Conservation (phyloP, 23 red algal genomes). For the Porphyridium purpureum region DNA sequence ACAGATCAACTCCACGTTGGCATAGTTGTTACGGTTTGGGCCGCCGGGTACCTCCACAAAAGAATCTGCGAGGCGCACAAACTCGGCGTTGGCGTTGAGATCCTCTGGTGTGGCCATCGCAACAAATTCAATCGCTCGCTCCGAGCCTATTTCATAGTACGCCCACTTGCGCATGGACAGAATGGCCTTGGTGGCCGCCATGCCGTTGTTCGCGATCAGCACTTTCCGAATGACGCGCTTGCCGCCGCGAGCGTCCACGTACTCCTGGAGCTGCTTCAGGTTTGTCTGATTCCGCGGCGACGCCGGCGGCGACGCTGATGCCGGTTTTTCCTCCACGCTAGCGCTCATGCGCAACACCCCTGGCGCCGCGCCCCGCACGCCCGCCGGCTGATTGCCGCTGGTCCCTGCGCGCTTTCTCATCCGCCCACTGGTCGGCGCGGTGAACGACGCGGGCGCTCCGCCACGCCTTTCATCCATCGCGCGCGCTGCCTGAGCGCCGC, state of each 20-base stretch:
- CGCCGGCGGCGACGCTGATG: too few relatives aligned
- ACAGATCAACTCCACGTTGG: constrained; percentile 89
- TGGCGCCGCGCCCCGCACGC: too few relatives aligned
- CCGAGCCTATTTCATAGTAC: constrained; percentile 78
- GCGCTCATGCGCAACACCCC: too few relatives aligned
- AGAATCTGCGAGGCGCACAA: constrained; percentile 79
- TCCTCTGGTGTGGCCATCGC: constrained; percentile 96
- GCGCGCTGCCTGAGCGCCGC: too few relatives aligned
- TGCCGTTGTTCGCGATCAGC: constrained; percentile 94
- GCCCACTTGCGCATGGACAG: constrained; percentile 79
- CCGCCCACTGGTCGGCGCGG: too few relatives aligned
- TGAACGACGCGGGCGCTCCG: too few relatives aligned
- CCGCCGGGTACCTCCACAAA: constrained; percentile 77
- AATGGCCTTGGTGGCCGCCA: constrained; percentile 91
- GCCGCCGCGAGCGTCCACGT: constrained; percentile 35
- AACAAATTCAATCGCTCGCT: constrained; percentile 76
- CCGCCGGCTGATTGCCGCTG: too few relatives aligned
- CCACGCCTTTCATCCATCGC: too few relatives aligned
- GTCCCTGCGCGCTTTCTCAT: too few relatives aligned
- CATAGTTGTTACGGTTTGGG: constrained; percentile 84
- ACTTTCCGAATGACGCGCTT: constrained; percentile 54
- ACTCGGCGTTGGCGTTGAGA: constrained; percentile 87
- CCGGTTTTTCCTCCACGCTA: too few relatives aligned
- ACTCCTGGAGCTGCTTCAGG: too few relatives aligned
- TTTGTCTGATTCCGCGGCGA: too few relatives aligned